A percentile compares a stretch with the other conserved stretches of the same genome.
These are phyloP conservation scores for Pseudogymnoascus sp. DNA, from an alignment of 2,329 filamentous ascomycete genomes.

Conservation along the genomic window DNA sequence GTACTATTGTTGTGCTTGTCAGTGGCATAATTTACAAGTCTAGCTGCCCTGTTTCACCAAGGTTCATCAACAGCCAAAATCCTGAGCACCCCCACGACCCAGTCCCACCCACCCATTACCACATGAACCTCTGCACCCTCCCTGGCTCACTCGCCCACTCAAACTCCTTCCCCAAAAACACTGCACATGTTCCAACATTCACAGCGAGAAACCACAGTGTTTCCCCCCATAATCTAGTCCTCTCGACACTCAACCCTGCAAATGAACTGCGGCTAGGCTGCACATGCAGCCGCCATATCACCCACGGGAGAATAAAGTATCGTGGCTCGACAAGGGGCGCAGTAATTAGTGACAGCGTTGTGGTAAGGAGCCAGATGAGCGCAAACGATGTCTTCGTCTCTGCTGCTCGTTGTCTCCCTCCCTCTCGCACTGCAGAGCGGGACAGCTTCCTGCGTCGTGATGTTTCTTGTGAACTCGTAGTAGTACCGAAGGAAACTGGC, in stretches of 20 bases:
- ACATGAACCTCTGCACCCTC: slow-evolving; percentile 71
- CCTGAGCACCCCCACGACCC: not conserved
- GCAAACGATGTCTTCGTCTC: slow-evolving; percentile 40
- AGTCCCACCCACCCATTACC: slow-evolving; percentile 41
- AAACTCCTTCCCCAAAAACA: slow-evolving; percentile 64
- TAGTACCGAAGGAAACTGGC: slow-evolving; percentile 17
- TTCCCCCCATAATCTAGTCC: slow-evolving; percentile 45
- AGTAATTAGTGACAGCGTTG: slow-evolving; percentile 71
- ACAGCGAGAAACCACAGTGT: slow-evolving; percentile 61
- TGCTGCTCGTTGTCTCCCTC: slow-evolving; percentile 18
- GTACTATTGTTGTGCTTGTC: not conserved
- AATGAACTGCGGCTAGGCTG: slow-evolving; percentile 28
- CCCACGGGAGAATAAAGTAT: slow-evolving; percentile 93
- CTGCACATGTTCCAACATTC: slow-evolving; percentile 59
- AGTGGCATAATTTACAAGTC: not conserved
- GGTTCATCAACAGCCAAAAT: not conserved
- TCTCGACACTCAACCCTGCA: slow-evolving; percentile 2
- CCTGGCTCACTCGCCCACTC: slow-evolving; percentile 47
- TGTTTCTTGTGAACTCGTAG: slow-evolving; percentile 15
- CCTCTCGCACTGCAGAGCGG: slow-evolving; percentile 12
- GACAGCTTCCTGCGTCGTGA: slow-evolving; percentile 10
- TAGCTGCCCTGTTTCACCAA: not conserved
- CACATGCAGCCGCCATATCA: slow-evolving; percentile 80
- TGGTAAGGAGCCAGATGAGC: slow-evolving; percentile 57
- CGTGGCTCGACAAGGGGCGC: slow-evolving; percentile 90